Conservation (phyloP, 2,329 filamentous ascomycete genomes). For the Xylaria sp. region DNA sequence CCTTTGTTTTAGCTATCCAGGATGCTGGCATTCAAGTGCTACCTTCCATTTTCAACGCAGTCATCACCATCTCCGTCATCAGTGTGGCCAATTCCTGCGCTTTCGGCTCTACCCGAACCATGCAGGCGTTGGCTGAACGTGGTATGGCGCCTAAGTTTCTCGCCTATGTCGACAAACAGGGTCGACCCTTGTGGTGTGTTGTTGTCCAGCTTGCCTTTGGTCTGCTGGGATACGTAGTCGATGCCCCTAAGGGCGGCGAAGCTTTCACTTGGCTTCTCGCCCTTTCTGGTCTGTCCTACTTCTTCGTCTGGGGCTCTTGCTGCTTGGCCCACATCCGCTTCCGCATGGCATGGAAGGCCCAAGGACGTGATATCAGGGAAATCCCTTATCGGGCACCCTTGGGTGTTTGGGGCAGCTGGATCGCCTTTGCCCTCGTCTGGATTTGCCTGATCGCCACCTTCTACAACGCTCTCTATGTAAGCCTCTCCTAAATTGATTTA, state of each 20-base stretch:
- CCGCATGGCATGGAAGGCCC: conserved; percentile 68
- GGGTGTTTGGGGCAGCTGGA: conserved; percentile 74
- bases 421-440: conserved; percentile 73
- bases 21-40: conserved; percentile 61
- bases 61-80: conserved; percentile 63
- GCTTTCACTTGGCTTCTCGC: conserved; percentile 75
- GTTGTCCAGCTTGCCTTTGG: conserved; percentile 65
- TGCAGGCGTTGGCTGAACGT: conserved; percentile 60
- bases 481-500: conserved; percentile 32
- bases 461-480: conserved; percentile 71
- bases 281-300: conserved; percentile 75
- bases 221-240: conserved; percentile 67
- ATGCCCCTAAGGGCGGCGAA: conserved; percentile 53
- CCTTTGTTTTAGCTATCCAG: conserved; percentile 63
- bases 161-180: conserved; percentile 68
- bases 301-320: conserved; percentile 80
- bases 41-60: conserved; percentile 64
- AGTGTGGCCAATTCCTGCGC: conserved; percentile 63
- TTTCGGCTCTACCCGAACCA: conserved; percentile 61
- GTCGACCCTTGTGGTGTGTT: conserved; percentile 68
- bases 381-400: conserved; percentile 59
- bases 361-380: conserved; percentile 63
- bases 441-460: conserved; percentile 77
- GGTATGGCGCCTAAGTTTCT: conserved; percentile 66
- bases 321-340: conserved; percentile 74